phyloP scores from a whole-genome alignment of 177 flowering plant species.

The Vitis hybrid region DNA sequence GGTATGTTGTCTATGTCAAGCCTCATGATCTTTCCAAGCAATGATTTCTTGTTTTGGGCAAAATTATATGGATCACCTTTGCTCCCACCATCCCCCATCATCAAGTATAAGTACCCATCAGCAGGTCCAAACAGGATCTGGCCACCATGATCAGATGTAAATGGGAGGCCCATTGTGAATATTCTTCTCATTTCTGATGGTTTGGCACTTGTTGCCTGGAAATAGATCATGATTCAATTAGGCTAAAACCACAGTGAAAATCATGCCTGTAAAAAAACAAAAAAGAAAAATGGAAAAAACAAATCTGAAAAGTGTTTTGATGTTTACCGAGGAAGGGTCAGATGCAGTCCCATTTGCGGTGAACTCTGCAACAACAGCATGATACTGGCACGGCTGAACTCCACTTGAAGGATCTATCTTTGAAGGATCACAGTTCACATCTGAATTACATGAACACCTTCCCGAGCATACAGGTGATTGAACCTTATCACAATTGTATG shows the following conservation, averaged over 20 bases:
- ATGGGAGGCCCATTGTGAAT: slow-evolving; percentile 61
- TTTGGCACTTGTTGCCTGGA: slow-evolving; percentile 34
- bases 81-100: slow-evolving; percentile 69
- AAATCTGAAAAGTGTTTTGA: neutral
- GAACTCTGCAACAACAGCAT: slow-evolving; percentile 41
- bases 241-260: too few species aligned
- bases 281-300: neutral
- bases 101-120: slow-evolving; percentile 53
- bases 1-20: slow-evolving; percentile 53
- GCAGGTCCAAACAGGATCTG: slow-evolving; percentile 61
- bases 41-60: slow-evolving; percentile 58
- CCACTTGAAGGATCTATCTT: slow-evolving; percentile 23
- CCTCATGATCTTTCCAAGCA: slow-evolving; percentile 64
- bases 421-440: slow-evolving; percentile 52
- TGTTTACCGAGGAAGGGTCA: slow-evolving; percentile 35
- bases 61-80: slow-evolving; percentile 52
- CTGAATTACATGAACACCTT: slow-evolving; percentile 52
- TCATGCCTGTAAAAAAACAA: neutral
- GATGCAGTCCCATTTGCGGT: slow-evolving; percentile 48
- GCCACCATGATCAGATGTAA: slow-evolving; percentile 42
- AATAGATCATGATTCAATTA: neutral
- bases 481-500: slow-evolving; percentile 53
- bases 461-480: slow-evolving; percentile 44
- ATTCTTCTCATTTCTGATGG: slow-evolving; percentile 52
- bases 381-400: slow-evolving; percentile 39